Evolutionary conservation across 768 basidiomycete genomes (phyloP), one percentile per base, ranked within the genome.

Genomic region (Tubosaeta brunneosetosa): DNA sequence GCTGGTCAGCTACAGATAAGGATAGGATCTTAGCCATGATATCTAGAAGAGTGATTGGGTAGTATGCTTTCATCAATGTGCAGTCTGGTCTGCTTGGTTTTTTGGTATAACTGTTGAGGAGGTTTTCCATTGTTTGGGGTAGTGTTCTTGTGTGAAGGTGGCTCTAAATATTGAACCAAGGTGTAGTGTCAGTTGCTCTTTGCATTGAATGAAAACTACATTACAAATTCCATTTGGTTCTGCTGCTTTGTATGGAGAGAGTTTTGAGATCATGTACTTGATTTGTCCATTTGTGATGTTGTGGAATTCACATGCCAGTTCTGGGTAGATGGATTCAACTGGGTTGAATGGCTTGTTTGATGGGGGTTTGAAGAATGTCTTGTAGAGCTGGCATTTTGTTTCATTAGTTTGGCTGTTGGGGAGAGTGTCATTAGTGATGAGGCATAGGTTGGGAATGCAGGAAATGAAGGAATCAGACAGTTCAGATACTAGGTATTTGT

Each of bases 51-150:
- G 40, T 38, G 0, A 55, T 57, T 0, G 47, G 50, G 0, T 9
- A 8, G 7, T 49, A 57, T 11, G 53, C 49, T 25, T 54, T 54
- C 0, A 25, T 11, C 1, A 25, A 0, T 0, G 61, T 47, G 58
- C 79, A 78, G 54, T 66, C 48, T 0, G 63, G 49, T 36, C 68
- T 66, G 0, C 71, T 69, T 0, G 73, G 74, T 47, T 79, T 78
- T 0, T 61, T 46, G 0, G 55, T 0, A 74, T 62, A 0, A 71
- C 50, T 1, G 69, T 73, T 0, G 50, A 64, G 25, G 61, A 71
- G 9, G 4, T 8, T 26, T 42, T 42, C 41, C 12, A 42, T 4
- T 42, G 11, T 25, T 25, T 2, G 2, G 11, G 22, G 41, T 42
- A 42, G 10, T 6, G 26, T 3, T 44, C 0, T 5, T 4, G 26